Evolutionary conservation across 2,329 filamentous ascomycete genomes (phyloP).

Genomic region (Colletotrichum sp.): DNA sequence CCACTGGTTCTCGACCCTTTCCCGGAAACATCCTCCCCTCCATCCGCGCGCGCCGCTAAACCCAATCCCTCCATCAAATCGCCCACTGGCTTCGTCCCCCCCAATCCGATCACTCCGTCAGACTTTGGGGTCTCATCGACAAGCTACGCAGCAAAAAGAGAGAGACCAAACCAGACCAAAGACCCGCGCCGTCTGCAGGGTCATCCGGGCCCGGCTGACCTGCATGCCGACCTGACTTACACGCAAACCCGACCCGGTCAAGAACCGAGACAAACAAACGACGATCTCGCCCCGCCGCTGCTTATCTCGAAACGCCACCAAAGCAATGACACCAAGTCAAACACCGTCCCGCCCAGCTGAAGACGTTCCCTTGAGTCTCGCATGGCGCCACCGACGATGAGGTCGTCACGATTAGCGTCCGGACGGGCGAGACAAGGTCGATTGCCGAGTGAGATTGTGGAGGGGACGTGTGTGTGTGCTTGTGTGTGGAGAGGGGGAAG

Average conservation of each 20-base stretch:
- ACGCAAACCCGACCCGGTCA: not conserved
- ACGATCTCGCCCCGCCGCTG: not conserved
- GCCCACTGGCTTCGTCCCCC: not conserved
- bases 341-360: not conserved
- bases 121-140: not conserved
- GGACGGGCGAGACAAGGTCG: not conserved
- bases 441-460: not conserved
- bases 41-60: not conserved
- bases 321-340: not conserved
- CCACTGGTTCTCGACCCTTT: not conserved
- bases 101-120: not conserved
- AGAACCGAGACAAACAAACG: not conserved
- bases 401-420: not conserved
- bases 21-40: not conserved
- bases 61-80: not conserved
- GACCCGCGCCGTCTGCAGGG: not conserved
- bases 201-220: not conserved
- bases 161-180: not conserved
- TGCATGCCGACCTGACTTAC: not conserved
- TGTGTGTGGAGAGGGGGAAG: not conserved
- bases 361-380: not conserved
- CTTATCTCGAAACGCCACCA: not conserved
- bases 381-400: not conserved
- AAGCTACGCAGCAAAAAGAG: not conserved
- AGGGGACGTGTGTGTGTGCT: not conserved